phyloP scores from a whole-genome alignment of 495 filamentous ascomycete species.

The Usnea hakonensis region DNA sequence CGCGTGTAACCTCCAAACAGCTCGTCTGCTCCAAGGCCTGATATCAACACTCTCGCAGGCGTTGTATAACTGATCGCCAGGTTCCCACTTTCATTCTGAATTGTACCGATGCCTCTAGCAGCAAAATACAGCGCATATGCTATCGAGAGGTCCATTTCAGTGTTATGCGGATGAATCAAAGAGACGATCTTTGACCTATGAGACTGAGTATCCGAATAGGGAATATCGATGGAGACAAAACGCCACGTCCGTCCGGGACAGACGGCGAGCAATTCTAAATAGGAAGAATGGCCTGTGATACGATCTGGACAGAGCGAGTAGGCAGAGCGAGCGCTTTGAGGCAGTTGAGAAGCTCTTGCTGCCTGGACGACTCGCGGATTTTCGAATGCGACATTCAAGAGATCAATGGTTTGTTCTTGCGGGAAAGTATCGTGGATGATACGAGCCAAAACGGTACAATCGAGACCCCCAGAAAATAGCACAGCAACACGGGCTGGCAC shows the following conservation, averaged over 20 bases:
- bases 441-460: conserved; percentile 83
- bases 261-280: conserved; percentile 58
- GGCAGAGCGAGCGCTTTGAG: conserved; percentile 28
- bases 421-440: conserved; percentile 75
- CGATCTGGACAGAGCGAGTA: conserved; percentile 89
- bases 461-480: conserved; percentile 89
- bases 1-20: conserved; percentile 90
- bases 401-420: conserved; percentile 59
- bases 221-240: conserved; percentile 76
- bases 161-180: conserved; percentile 87
- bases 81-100: conserved; percentile 19
- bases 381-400: conserved; percentile 95
- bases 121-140: conserved; percentile 89
- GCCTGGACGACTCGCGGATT: conserved; percentile 68
- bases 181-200: conserved; percentile 63
- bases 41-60: conserved; percentile 74
- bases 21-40: conserved; percentile 92
- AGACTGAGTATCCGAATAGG: conserved; percentile 63
- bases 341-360: conserved; percentile 26
- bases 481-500: conserved; percentile 49
- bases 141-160: conserved; percentile 99
- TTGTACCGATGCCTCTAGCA: conserved; percentile 61
- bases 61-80: conserved; percentile 48
- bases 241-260: conserved; percentile 72
- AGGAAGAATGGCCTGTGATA: conserved; percentile 70